Evolutionary conservation across 306 rosid genomes (phyloP).

Genomic region (Cajanus cajan): DNA sequence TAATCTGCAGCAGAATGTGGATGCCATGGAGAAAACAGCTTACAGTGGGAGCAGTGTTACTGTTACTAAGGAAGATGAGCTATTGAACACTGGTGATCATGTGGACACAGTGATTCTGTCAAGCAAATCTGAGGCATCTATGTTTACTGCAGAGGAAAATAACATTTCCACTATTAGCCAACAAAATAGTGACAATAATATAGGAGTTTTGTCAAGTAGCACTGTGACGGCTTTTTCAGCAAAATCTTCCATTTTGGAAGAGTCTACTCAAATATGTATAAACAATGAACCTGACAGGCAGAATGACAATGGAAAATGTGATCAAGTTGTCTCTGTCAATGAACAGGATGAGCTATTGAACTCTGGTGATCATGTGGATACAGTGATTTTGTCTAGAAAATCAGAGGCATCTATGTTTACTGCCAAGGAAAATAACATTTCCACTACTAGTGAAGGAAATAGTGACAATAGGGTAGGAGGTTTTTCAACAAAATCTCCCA

Average conservation of each 20-base stretch:
- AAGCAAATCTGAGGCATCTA: constrained; percentile 36
- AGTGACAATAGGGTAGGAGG: constrained; percentile 35
- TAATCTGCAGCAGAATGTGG: constrained; percentile 45
- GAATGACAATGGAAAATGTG: constrained; percentile 27
- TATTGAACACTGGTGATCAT: constrained; percentile 31
- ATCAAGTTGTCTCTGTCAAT: constrained; percentile 38
- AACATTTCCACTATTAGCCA: constrained; percentile 33
- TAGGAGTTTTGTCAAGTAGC: constrained; percentile 34
- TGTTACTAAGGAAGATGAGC: constrained; percentile 32
- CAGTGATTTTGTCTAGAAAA: constrained; percentile 37
- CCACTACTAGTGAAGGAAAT: constrained; percentile 40
- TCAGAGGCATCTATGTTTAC: constrained; percentile 35
- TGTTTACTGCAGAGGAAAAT: constrained; percentile 31
- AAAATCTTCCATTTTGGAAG: constrained; percentile 43
- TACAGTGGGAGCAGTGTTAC: constrained; percentile 27
- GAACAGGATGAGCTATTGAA: constrained; percentile 37
- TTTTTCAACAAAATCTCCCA: constrained; percentile 38
- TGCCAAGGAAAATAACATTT: constrained; percentile 35
- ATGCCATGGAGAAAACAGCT: constrained; percentile 35
- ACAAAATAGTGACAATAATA: constrained; percentile 37
- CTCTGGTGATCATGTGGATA: constrained; percentile 36
- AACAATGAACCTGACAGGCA: constrained; percentile 31
- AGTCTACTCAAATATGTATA: constrained; percentile 44
- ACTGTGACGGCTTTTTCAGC: background rate
- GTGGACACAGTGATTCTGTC: constrained; percentile 37